Evolutionary conservation across 805 yeast genomes (phyloP), one percentile per base, ranked within the genome.

Genomic region (Candida tallmaniae): DNA sequence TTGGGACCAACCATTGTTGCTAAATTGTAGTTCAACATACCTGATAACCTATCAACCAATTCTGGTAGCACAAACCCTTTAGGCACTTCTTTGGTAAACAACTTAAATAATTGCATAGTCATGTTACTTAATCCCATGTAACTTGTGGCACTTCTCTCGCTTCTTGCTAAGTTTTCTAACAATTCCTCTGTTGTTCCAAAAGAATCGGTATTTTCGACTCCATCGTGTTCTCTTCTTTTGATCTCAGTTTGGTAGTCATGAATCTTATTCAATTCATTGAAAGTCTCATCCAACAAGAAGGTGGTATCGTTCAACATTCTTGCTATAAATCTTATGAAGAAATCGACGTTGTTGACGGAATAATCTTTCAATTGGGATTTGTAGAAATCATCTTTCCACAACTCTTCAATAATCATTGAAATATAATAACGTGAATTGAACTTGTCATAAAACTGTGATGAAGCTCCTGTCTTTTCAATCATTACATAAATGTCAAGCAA

Each of bases 221-320:
- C 38, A 25, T 67, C 59, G 15, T 44, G 30, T n/a, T 54, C 50
- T 46, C 89, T 68, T 23, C 54, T 64, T 31, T 67, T 73, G 11
- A 80, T 35, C 49, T 87, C 95, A 22, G 64, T 66, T 54, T 86
- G 93, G 44, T 80, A 68, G 29, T 73, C 68, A 50, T 88, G 96
- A 33, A 93, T 89, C 20, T 78, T 80, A 19, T 78, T 71, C 42
- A 93, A 68, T 52, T 84, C 85, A 36, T 82, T 75, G 43, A 93
- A 72, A 1, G 96, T 82, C 59, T 93, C 98, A 58, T 93, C 97
- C 41, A 93, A 65, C 44, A 93, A 65, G 51, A 80, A 93, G 0
- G 98, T 93, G 10, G 94, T 80, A 58, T 93, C 98, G 58, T 93
- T 93, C 52, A 93, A 69, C 85, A 93, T 81, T 56, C 96, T 73